These are phyloP conservation scores for Hymenoscyphus infarciens DNA, from an alignment of 2,329 filamentous ascomycete species.

Conservation along the genomic window DNA sequence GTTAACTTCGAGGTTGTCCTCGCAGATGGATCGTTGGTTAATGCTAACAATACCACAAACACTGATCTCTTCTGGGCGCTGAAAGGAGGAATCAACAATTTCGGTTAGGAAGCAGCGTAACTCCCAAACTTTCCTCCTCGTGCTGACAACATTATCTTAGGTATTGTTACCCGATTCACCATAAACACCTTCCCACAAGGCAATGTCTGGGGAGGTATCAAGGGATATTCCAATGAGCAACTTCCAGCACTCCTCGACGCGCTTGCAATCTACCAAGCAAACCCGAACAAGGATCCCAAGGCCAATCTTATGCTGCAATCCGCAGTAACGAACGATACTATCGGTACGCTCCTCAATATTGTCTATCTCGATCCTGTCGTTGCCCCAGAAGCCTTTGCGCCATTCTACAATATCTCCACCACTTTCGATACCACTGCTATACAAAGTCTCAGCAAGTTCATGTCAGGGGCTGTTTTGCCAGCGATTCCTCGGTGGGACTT, in stretches of 20 bases:
- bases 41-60: conserved; percentile 2
- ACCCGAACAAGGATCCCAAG: conserved; percentile 43
- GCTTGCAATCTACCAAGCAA: conserved; percentile 52
- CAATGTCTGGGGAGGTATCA: conserved; percentile 39
- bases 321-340: not conserved
- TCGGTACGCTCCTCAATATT: not conserved
- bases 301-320: conserved; percentile 16
- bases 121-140: not conserved
- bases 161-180: conserved; percentile 37
- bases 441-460: not conserved
- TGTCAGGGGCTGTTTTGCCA: conserved; percentile 2
- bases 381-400: not conserved
- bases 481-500: conserved; percentile 4
- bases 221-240: conserved; percentile 34
- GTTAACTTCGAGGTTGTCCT: conserved; percentile 4
- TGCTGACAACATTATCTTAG: conserved; percentile 17
- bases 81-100: conserved; percentile 6
- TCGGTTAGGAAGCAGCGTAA: conserved; percentile 14
- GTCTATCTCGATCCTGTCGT: not conserved
- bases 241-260: conserved; percentile 42
- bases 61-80: conserved; percentile 2
- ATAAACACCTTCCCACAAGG: conserved; percentile 28
- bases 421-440: not conserved
- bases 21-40: not conserved
- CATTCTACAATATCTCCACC: not conserved